These are phyloP conservation scores for Sphaerulina populicola DNA, from an alignment of 2,329 filamentous ascomycete genomes.

Conservation along the genomic window DNA sequence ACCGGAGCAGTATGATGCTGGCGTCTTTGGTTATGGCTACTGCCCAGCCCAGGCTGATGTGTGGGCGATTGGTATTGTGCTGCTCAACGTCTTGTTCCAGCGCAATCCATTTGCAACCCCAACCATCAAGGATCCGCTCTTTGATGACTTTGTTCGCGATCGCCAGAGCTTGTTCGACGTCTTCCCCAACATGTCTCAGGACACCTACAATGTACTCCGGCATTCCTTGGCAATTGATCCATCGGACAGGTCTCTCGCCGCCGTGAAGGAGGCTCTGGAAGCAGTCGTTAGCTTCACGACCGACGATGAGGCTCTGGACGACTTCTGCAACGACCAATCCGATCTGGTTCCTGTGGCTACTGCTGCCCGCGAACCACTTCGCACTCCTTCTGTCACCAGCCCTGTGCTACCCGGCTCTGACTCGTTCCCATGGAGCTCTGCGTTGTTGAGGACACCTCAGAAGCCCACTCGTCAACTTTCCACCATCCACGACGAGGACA, in stretches of 20 bases:
- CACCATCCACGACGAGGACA: constrained; percentile 69
- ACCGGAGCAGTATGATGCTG: constrained; percentile 91
- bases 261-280: constrained; percentile 66
- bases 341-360: constrained; percentile 62
- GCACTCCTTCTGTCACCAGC: constrained; percentile 88
- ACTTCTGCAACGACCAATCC: constrained; percentile 70
- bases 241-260: constrained; percentile 71
- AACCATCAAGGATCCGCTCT: constrained; percentile 81
- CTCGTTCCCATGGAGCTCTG: constrained; percentile 92
- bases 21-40: constrained; percentile 63
- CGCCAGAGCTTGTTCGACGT: constrained; percentile 95
- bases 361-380: constrained; percentile 87
- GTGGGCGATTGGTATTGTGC: constrained; percentile 93
- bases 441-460: constrained; percentile 66
- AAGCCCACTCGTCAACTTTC: constrained; percentile 74
- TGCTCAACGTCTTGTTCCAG: constrained; percentile 93
- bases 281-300: constrained; percentile 87
- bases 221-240: constrained; percentile 89
- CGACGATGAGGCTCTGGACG: constrained; percentile 80
- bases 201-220: constrained; percentile 88
- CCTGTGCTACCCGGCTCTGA: constrained; percentile 66
- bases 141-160: constrained; percentile 85
- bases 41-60: constrained; percentile 88
- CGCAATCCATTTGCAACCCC: constrained; percentile 92
- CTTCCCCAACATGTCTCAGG: constrained; percentile 96